These are phyloP conservation scores for Mycena belliarum DNA, from an alignment of 768 basidiomycete species.

Conservation along the genomic window DNA sequence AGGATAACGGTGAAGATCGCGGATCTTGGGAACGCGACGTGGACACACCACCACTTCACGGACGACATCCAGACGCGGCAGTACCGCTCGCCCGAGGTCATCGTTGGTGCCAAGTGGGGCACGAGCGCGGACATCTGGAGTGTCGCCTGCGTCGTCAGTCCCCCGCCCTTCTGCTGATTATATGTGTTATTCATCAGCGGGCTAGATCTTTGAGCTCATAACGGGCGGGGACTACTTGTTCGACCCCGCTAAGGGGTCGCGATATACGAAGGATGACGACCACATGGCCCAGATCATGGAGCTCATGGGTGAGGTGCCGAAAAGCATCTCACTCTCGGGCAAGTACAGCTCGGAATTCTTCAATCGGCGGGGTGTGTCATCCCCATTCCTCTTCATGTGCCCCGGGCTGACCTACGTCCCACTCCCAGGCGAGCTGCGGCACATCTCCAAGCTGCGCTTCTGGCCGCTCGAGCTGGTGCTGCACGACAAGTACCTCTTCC, in stretches of 20 bases:
- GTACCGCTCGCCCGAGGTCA: constrained; percentile 97
- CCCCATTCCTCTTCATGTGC: neutral
- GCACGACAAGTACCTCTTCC: constrained; percentile 95
- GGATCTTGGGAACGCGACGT: constrained; percentile 94
- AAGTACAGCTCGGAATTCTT: constrained; percentile 96
- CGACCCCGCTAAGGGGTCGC: constrained; percentile 91
- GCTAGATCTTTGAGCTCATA: constrained; percentile 85
- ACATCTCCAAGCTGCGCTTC: constrained; percentile 91
- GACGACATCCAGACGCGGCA: constrained; percentile 98
- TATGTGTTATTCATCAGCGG: too few species aligned
- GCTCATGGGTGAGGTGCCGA: constrained; percentile 88
- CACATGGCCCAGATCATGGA: constrained; percentile 99
- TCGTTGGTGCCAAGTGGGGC: constrained; percentile 95
- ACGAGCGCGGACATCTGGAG: constrained; percentile 97
- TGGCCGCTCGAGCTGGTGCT: constrained; percentile 84
- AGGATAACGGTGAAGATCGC: constrained; percentile 98
- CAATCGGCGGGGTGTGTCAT: constrained; percentile 79
- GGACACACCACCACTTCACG: constrained; percentile 95
- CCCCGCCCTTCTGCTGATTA: constrained; percentile 18
- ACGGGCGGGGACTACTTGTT: constrained; percentile 98
- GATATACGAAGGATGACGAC: constrained; percentile 95
- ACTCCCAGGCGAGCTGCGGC: constrained; percentile 72
- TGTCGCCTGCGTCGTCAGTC: constrained; percentile 84
- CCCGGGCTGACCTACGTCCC: neutral
- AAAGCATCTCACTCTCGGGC: constrained; percentile 79